phyloP scores from a whole-genome alignment of 805 yeast species.

The Candida corydali region DNA sequence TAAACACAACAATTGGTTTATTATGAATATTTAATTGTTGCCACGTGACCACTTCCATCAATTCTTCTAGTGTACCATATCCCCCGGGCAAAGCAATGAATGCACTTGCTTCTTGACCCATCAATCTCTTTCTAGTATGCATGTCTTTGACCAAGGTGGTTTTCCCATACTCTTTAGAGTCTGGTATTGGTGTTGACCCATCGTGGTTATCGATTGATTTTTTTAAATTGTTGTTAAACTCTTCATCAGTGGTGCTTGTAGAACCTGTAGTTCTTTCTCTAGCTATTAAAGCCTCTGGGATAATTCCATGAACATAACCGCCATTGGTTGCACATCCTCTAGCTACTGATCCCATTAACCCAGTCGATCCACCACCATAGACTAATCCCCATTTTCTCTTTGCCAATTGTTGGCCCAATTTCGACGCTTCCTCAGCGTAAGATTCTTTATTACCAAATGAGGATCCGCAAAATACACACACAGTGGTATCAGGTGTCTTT shows the following conservation, averaged over 20 bases:
- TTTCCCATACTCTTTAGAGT: constrained; percentile 59
- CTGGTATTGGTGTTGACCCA: constrained; percentile 64
- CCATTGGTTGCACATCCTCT: constrained; percentile 52
- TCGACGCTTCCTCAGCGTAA: constrained; percentile 51
- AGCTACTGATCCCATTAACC: constrained; percentile 77
- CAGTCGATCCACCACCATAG: constrained; percentile 89
- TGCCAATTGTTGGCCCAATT: constrained; percentile 59
- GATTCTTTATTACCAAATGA: constrained; percentile 57
- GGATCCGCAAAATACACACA: constrained; percentile 88
- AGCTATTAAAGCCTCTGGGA: constrained; percentile 77
- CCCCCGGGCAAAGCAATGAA: constrained; percentile 92
- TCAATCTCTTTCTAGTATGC: constrained; percentile 84
- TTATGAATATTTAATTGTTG: constrained; percentile 81
- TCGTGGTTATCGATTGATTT: constrained; percentile 56
- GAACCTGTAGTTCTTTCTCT: constrained; percentile 50
- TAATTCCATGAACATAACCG: constrained; percentile 78
- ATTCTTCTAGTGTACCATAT: constrained; percentile 83
- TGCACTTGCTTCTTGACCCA: constrained; percentile 85
- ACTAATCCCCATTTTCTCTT: constrained; percentile 66
- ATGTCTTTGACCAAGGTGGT: constrained; percentile 81
- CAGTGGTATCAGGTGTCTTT: constrained; percentile 30
- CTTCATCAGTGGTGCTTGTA: constrained; percentile 21
- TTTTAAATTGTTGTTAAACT: constrained; percentile 46
- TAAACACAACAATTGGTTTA: constrained; percentile 75
- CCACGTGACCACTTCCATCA: constrained; percentile 90